Conservation (phyloP, 2,329 filamentous ascomycete genomes). For the Seiridium unicorne region DNA sequence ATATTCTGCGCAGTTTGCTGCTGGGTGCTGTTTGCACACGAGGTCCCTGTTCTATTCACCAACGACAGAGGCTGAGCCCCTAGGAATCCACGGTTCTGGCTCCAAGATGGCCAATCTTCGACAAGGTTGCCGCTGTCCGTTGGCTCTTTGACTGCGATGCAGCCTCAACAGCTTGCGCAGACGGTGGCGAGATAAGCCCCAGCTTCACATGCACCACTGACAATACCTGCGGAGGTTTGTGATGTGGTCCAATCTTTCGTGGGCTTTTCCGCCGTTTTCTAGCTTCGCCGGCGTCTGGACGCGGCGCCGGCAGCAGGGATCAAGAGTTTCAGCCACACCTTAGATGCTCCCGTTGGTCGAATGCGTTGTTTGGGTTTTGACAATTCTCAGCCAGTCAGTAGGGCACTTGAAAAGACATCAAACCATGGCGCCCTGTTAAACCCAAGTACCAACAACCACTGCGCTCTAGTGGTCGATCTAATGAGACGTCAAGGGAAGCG, state of each 20-base stretch:
- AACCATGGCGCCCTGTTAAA: background rate
- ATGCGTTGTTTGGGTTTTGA: background rate
- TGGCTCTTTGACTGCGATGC: background rate
- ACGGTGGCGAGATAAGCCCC: background rate
- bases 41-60: background rate
- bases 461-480: background rate
- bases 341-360: background rate
- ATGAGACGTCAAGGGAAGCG: too few species aligned
- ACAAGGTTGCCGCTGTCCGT: too few species aligned
- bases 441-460: background rate
- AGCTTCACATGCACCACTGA: background rate
- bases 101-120: background rate
- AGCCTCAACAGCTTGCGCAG: background rate
- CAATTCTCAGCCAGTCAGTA: conserved; percentile 2
- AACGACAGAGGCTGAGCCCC: background rate
- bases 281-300: background rate
- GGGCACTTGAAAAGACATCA: background rate
- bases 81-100: background rate
- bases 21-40: too few species aligned
- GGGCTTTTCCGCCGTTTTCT: background rate
- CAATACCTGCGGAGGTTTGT: too few species aligned
- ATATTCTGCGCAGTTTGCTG: too few species aligned
- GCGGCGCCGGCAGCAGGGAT: background rate
- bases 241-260: background rate
- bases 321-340: conserved; percentile 7